Evolutionary conservation across 441 rosid species (phyloP), one percentile per base, ranked within the genome.

Genomic region (Macaranga tanarius): DNA sequence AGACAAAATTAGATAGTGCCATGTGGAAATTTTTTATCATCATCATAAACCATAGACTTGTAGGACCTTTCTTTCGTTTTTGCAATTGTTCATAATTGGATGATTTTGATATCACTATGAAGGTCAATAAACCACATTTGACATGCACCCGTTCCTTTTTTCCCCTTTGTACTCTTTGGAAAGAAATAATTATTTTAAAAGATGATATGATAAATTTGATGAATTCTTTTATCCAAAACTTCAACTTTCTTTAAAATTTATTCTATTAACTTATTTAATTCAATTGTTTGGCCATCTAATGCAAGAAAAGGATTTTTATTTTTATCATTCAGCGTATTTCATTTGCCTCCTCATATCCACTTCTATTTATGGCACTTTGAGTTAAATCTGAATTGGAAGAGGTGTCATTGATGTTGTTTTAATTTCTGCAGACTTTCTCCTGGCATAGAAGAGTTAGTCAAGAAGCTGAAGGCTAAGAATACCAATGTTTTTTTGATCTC

Each of bases 361-460:
- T 63, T 59, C 2, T 9, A 23, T 73, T 70, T 19, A 4, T 31
- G 66, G 52, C 56, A 22, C 26, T 10, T 59, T 4, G 6, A 59
- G 48, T 68, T 44, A 44, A 60, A 23, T 26, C n/a, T 19, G 38
- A 22, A 15, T 50, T 70, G 50, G 56, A 51, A 31, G 57, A 66
- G 52, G 23, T 16, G 64, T 70, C 20, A 38, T 23, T 68, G 34
- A 52, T 73, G 71, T 15, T 74, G 45, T n/a, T 65, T 75, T 62
- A 55, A 42, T 71, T 71, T 77, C 76, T 81, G 73, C 77, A 92
- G 98, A 85, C 80, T 95, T 62, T 95, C 99, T 70, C 92, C 92
- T 67, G 97, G 99, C 82, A 91, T 92, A 65, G 90, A 80, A 55
- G 95, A 91, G 77, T 77, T 95, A 77, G 88, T 92, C 79, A 80